Percentiles rank a stretch among this genome's conserved stretches.
phyloP scores from a whole-genome alignment of 2,329 filamentous ascomycete genomes.

The Paecilomyces formosus region DNA sequence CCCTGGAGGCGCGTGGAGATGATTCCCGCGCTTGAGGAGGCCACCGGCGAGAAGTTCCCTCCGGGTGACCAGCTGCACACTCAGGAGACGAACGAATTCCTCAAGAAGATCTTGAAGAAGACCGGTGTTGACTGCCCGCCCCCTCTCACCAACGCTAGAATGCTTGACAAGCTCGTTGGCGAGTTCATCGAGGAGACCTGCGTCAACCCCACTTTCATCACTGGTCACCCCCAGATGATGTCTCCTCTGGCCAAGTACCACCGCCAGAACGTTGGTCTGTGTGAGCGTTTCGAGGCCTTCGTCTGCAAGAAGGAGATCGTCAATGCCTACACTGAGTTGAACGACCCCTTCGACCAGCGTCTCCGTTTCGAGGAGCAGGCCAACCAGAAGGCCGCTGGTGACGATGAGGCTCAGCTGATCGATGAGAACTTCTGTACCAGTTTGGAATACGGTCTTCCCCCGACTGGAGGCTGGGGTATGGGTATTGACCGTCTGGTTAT shows the following conservation, averaged over 20 bases:
- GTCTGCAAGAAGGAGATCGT: constrained; percentile 96
- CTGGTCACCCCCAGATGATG: constrained; percentile 81
- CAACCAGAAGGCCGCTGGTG: constrained; percentile 88
- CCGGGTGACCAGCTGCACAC: constrained; percentile 84
- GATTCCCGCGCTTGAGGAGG: constrained; percentile 87
- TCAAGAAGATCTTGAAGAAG: constrained; percentile 78
- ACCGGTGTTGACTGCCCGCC: constrained; percentile 82
- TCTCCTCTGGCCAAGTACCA: constrained; percentile 95
- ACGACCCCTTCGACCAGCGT: constrained; percentile 92
- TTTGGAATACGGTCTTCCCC: constrained; percentile 84
- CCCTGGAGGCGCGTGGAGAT: constrained; percentile 94
- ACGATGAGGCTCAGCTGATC: constrained; percentile 91
- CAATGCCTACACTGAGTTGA: constrained; percentile 97
- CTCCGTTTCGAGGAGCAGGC: constrained; percentile 92
- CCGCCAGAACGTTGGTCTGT: constrained; percentile 71
- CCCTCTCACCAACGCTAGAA: constrained; percentile 85
- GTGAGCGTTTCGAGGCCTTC: constrained; percentile 95
- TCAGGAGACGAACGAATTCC: constrained; percentile 78
- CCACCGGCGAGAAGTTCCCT: constrained; percentile 88
- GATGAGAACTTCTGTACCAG: constrained; percentile 93
- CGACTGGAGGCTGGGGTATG: constrained; percentile 94
- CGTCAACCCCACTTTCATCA: constrained; percentile 88
- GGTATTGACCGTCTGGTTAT: constrained; percentile 90
- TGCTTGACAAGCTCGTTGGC: constrained; percentile 90
- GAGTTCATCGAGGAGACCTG: constrained; percentile 94